Evolutionary conservation across 2,329 filamentous ascomycete genomes (phyloP).

Genomic region (Graphium sp.): DNA sequence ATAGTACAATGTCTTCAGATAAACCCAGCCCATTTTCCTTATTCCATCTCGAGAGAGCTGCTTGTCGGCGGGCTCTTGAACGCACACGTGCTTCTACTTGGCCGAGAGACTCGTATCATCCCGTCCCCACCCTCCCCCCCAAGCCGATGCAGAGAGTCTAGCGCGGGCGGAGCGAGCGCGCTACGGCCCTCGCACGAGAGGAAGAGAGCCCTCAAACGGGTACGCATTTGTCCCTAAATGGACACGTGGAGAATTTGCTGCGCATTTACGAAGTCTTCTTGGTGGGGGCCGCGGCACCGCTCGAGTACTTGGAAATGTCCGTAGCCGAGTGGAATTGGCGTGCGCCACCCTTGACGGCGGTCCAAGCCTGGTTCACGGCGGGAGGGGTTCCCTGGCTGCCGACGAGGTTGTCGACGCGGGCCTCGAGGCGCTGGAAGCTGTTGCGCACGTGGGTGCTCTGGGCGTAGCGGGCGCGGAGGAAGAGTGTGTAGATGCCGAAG

Average conservation of each 20-base stretch:
- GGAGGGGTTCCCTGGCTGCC: conserved; percentile 80
- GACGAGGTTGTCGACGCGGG: conserved; percentile 64
- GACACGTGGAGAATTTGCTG: not conserved
- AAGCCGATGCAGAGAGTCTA: no score
- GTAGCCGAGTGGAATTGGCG: conserved; percentile 66
- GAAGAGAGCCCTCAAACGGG: no score
- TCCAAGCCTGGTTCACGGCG: conserved; percentile 64
- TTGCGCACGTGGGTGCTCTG: conserved; percentile 90
- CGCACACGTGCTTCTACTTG: no score
- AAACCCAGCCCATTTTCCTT: no score
- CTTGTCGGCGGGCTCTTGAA: no score
- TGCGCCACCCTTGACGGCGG: conserved; percentile 53
- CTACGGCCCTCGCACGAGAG: no score
- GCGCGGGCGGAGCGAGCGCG: no score
- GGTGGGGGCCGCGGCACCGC: conserved; percentile 33
- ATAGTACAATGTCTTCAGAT: no score
- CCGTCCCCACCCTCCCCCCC: no score
- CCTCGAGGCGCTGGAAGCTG: conserved; percentile 55
- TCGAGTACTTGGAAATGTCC: conserved; percentile 58
- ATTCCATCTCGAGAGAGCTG: no score
- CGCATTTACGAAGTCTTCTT: conserved; percentile 38
- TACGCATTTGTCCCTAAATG: no score
- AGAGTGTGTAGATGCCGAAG: conserved; percentile 69
- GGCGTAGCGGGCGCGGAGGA: conserved; percentile 76
- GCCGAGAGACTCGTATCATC: no score